Evolutionary conservation across 164 flowering plant genomes (phyloP).

Genomic region (Kingdonia uniflora): DNA sequence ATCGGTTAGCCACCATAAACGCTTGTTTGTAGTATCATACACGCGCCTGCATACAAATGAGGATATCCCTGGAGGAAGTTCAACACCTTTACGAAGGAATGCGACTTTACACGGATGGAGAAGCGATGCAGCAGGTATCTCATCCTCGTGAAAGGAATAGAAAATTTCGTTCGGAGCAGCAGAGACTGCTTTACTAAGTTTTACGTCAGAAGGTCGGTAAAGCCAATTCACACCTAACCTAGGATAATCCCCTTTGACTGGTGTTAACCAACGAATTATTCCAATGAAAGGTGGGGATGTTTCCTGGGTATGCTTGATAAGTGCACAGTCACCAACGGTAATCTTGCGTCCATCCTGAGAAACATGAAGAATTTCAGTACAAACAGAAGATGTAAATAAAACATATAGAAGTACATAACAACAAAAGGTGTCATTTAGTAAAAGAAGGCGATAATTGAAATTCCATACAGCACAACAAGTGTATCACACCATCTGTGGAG

Average conservation of each 20-base stretch:
- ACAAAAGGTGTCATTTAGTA: background rate
- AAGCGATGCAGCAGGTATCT: constrained; percentile 78
- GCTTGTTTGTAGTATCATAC: constrained; percentile 64
- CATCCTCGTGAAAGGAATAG: constrained; percentile 90
- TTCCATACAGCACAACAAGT: too few species aligned
- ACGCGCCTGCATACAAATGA: constrained; percentile 89
- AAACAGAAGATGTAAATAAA: background rate
- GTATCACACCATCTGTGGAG: too few species aligned
- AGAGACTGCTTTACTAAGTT: constrained; percentile 66
- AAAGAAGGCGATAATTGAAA: too few species aligned
- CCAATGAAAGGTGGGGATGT: constrained; percentile 81
- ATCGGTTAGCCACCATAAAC: constrained; percentile 97
- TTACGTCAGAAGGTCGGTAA: constrained; percentile 78
- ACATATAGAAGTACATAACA: background rate
- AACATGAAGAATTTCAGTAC: background rate
- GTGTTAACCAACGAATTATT: constrained; percentile 46
- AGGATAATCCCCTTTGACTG: constrained; percentile 31
- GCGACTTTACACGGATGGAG: constrained; percentile 99
- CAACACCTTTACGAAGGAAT: constrained; percentile 85
- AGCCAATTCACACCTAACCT: constrained; percentile 80
- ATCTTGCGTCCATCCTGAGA: constrained; percentile 83
- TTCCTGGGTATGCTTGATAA: constrained; percentile 67
- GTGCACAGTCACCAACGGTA: constrained; percentile 86
- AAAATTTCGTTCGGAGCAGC: constrained; percentile 92
- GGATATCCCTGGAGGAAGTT: constrained; percentile 76